Conservation (phyloP, 2,329 filamentous ascomycete species). For the Neonectria punicea region DNA sequence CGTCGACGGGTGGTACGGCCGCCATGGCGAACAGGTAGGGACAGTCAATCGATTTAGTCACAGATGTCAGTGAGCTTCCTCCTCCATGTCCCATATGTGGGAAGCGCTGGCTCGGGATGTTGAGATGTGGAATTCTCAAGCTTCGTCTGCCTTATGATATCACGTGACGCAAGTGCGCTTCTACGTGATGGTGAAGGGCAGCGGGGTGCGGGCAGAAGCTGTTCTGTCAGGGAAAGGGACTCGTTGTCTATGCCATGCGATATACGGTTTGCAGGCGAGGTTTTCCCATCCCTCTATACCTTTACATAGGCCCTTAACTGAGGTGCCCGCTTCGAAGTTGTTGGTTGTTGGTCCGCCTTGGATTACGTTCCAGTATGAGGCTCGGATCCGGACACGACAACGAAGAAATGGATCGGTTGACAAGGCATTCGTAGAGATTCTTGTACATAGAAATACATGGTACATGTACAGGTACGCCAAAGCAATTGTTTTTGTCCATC, state of each 20-base stretch:
- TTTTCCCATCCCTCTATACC: no score
- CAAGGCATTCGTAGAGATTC: constrained; percentile 32
- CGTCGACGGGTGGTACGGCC: constrained; percentile 15
- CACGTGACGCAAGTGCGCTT: constrained; percentile 35
- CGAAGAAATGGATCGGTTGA: constrained; percentile 12
- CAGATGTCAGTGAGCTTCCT: constrained; percentile 1
- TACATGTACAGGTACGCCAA: constrained; percentile 45
- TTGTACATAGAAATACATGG: constrained; percentile 48
- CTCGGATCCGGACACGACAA: background rate
- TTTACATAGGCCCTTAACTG: no score
- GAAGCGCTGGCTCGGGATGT: background rate
- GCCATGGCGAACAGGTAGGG: constrained; percentile 18
- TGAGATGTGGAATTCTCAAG: constrained; percentile 18
- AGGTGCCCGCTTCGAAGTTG: no score
- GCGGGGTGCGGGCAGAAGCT: background rate
- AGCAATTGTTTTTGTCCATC: constrained; percentile 30
- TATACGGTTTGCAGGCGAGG: background rate
- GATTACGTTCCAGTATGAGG: background rate
- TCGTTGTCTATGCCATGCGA: no score
- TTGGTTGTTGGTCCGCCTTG: no score
- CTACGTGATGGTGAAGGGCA: background rate
- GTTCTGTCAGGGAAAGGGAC: background rate
- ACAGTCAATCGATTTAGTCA: background rate
- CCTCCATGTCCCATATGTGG: background rate
- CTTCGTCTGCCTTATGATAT: constrained; percentile 23